phyloP scores from a whole-genome alignment of 768 basidiomycete genomes.

The Russula griseocarnosa region DNA sequence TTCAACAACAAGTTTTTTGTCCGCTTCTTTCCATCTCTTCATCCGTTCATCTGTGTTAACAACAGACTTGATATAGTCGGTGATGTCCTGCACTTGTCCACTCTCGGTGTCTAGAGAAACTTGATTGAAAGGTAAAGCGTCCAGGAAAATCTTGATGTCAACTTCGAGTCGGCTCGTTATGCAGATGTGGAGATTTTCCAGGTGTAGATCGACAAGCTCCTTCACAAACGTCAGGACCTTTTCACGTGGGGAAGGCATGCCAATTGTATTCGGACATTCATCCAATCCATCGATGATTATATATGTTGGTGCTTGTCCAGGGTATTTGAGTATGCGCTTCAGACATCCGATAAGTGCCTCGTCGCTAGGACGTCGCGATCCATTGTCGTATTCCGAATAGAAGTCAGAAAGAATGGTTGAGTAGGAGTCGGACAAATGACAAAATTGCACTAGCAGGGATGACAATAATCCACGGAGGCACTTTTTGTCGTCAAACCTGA shows the following conservation, averaged over 20 bases:
- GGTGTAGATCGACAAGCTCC: not conserved
- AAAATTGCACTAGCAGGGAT: not conserved
- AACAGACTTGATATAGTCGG: not conserved
- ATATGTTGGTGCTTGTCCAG: not conserved
- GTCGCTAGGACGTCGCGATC: not conserved
- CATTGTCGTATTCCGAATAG: not conserved
- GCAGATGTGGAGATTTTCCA: not conserved
- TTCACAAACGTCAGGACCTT: not conserved
- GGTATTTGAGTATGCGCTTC: not conserved
- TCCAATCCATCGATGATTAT: constrained; percentile 1
- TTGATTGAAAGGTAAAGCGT: not conserved
- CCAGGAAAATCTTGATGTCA: not conserved
- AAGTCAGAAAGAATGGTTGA: not conserved
- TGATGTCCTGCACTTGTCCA: not conserved
- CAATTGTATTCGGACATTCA: constrained; percentile 3
- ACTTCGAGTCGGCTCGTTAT: constrained; percentile 3
- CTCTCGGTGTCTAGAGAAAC: not conserved
- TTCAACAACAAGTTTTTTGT: not conserved
- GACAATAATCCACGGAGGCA: not conserved
- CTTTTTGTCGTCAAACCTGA: not conserved
- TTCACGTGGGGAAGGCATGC: not conserved
- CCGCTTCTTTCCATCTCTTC: not conserved
- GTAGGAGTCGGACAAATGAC: not conserved
- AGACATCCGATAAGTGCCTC: not conserved
- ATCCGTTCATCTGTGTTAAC: not conserved